Conservation (phyloP, 352 stramenopile species). For the Pythium insidiosum region DNA sequence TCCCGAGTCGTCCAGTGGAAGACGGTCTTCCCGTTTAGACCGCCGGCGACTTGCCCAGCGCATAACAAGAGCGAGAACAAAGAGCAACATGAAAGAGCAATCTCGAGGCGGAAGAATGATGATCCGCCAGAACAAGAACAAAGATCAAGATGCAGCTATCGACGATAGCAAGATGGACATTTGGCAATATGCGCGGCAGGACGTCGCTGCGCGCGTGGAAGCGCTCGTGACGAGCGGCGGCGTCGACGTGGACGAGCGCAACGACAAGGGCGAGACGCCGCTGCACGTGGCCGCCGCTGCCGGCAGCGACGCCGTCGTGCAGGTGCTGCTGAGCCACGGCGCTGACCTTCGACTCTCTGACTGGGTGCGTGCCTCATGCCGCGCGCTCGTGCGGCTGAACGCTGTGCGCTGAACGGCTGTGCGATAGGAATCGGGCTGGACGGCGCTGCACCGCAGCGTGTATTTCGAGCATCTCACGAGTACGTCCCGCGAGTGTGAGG, state of each 20-base stretch:
- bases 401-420: neutral
- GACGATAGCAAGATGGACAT: constrained; percentile 17
- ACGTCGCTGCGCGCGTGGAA: constrained; percentile 4
- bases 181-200: constrained; percentile 6
- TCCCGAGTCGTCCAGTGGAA: too few species aligned
- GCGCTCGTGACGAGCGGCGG: constrained; percentile 9
- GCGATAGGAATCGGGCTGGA: constrained; percentile 73
- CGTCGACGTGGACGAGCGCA: constrained; percentile 45
- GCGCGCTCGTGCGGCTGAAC: too few species aligned
- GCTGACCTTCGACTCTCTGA: constrained; percentile 44
- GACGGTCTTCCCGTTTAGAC: too few species aligned
- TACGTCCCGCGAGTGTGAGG: constrained; percentile 16
- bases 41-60: too few species aligned
- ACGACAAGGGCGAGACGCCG: constrained; percentile 64
- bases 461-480: constrained; percentile 62
- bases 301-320: constrained; percentile 42
- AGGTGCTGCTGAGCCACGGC: constrained; percentile 45
- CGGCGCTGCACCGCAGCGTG: constrained; percentile 62
- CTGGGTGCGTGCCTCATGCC: constrained; percentile 48
- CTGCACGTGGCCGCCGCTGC: constrained; percentile 57
- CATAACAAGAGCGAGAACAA: neutral
- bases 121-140: neutral
- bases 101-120: constrained; percentile 1
- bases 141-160: too few species aligned
- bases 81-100: constrained; percentile 1